A percentile compares a stretch with the other conserved stretches of the same genome.
Evolutionary conservation across 345 rosid genomes (phyloP).

Genomic region (Populus ilicifolia): DNA sequence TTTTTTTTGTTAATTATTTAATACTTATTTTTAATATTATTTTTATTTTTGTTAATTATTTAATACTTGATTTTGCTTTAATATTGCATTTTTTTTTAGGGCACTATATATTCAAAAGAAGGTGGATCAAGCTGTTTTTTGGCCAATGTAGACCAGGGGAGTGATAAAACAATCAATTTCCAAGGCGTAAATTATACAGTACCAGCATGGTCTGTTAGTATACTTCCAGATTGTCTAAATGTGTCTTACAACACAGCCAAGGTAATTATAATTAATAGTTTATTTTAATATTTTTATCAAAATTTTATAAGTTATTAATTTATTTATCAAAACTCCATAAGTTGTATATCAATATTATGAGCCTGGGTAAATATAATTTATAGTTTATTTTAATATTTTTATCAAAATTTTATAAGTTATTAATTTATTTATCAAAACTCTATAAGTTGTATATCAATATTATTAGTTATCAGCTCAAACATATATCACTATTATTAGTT

Average conservation of each 20-base stretch:
- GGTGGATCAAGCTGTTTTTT: conserved; percentile 51
- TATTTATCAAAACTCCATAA: no score
- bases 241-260: conserved; percentile 66
- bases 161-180: conserved; percentile 45
- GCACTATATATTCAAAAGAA: conserved; percentile 37
- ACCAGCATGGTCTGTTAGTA: conserved; percentile 72
- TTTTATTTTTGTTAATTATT: neutral
- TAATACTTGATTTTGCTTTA: neutral
- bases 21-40: neutral
- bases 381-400: neutral
- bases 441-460: no score
- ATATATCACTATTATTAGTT: no score
- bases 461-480: no score
- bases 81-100: conserved; percentile 22
- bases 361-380: neutral
- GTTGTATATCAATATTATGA: no score
- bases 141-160: conserved; percentile 36
- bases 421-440: no score
- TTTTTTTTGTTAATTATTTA: neutral
- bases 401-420: neutral
- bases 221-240: conserved; percentile 55
- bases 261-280: conserved; percentile 12
- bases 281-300: neutral
- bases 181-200: conserved; percentile 36
- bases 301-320: neutral